Evolutionary conservation across 2,329 filamentous ascomycete genomes (phyloP).

Genomic region (Epichloe festucae): DNA sequence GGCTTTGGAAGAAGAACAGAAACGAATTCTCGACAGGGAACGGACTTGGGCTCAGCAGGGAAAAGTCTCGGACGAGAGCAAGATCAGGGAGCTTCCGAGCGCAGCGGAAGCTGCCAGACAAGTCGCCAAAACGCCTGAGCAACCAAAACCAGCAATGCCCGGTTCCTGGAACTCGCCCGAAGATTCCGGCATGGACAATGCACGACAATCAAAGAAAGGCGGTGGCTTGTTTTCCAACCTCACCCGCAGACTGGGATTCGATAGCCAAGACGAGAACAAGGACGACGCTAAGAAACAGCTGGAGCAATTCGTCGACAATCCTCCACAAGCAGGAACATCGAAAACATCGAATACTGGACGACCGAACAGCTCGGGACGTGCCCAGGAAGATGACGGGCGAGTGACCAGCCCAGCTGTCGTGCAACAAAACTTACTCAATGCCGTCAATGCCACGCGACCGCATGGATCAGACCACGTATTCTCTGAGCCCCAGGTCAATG

Average conservation of each 20-base stretch:
- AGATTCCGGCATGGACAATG: constrained; percentile 20
- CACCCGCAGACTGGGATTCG: constrained; percentile 55
- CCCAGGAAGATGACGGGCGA: constrained; percentile 32
- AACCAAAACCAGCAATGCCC: constrained; percentile 45
- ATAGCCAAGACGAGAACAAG: constrained; percentile 29
- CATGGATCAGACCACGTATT: constrained; percentile 65
- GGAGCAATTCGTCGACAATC: constrained; percentile 29
- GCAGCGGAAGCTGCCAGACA: constrained; percentile 25
- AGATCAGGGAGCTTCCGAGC: constrained; percentile 5
- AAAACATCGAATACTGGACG: background rate
- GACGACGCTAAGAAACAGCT: constrained; percentile 29
- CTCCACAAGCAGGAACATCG: constrained; percentile 9
- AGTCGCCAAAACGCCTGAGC: constrained; percentile 27
- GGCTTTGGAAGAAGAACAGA: constrained; percentile 60
- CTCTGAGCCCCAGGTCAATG: constrained; percentile 54
- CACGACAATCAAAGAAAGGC: constrained; percentile 26
- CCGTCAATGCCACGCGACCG: constrained; percentile 64
- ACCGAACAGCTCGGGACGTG: background rate
- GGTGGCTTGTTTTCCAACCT: constrained; percentile 57
- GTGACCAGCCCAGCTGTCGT: constrained; percentile 49
- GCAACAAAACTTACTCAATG: constrained; percentile 61
- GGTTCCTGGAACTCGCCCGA: constrained; percentile 62
- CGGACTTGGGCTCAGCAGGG: constrained; percentile 28
- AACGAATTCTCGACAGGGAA: constrained; percentile 46
- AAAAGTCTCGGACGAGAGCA: constrained; percentile 12